Base-by-base conservation (phyloP, 176 grass and related monocot species). In the Oryza officinalis region DNA sequence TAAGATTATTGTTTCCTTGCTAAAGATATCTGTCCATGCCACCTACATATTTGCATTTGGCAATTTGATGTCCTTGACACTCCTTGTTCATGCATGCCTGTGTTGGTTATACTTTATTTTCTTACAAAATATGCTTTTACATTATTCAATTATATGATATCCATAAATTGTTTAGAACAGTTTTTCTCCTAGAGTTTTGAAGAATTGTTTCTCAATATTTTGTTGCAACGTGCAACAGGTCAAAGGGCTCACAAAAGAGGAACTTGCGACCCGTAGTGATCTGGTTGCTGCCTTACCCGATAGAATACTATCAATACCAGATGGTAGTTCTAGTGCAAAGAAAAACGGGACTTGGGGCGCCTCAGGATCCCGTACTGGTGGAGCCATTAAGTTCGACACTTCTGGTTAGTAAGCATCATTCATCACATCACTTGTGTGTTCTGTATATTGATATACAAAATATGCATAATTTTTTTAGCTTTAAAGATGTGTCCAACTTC, bases 191-290 rank as follows among this genome's bases (percentile, higher is more conserved):
- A 49, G 0, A 37, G 30, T 71, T 77, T 72, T 65, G 8, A 63
- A 71, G 33, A 38, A 79, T 4, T 57, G 27, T 11, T 76, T 76
- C 35, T 11, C 23, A 83, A 41, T 60, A 33, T 79, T 23, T 41
- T 71, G 50, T 54, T 75, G n/a, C 64, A 41, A 77, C 86, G 54
- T 75, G n/a, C 64, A 47, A 77, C 86, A 99, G 97, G 93, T 96
- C 38, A 99, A 96, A 94, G 97, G 93, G 22, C 89, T 99, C 38
- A 92, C 93, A n/a, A 99, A 91, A 83, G 97, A 96, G 79, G 97
- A 99, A 77, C 75, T 96, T 50, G 81, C 88, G 0, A 86, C 83
- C 71, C 86, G 91, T 80, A 92, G 88, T 66, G 97, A 96, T 85
- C 86, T 99, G 60, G 93, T 96, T 65, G 66, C 84, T 0, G 97